Conservation (phyloP, 2,329 filamentous ascomycete species). For the Penicillium italicum region DNA sequence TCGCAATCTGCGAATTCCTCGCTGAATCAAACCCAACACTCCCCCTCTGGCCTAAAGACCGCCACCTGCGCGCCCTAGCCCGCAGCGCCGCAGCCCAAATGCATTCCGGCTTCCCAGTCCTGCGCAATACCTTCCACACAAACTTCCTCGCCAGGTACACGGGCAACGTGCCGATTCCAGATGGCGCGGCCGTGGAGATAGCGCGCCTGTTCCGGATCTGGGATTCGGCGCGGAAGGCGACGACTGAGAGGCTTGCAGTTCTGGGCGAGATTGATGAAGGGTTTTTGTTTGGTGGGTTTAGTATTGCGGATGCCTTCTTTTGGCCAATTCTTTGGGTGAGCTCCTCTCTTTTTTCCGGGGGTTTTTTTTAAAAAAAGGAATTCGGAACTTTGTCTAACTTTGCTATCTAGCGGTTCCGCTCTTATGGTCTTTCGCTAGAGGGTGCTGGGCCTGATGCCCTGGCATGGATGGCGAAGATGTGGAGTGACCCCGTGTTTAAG, state of each 20-base stretch:
- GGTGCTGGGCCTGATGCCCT: constrained; percentile 27
- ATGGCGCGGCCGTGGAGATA: constrained; percentile 26
- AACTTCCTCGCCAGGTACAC: constrained; percentile 33
- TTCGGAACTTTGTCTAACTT: not conserved
- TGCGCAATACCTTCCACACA: constrained; percentile 26
- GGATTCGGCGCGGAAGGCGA: constrained; percentile 25
- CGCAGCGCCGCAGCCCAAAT: constrained; percentile 33
- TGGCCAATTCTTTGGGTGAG: constrained; percentile 40
- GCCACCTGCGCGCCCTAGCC: constrained; percentile 31
- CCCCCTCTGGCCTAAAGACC: constrained; percentile 32
- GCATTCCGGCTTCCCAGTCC: constrained; percentile 32
- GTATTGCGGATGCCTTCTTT: constrained; percentile 40
- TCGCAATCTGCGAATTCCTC: constrained; percentile 35
- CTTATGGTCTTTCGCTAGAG: constrained; percentile 30
- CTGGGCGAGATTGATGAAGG: constrained; percentile 31
- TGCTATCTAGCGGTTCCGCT: constrained; percentile 30
- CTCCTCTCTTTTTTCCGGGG: too few species aligned
- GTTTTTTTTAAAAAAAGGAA: not conserved
- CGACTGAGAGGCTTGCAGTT: constrained; percentile 21
- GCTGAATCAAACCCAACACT: constrained; percentile 31
- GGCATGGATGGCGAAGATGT: constrained; percentile 35
- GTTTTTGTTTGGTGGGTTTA: constrained; percentile 38
- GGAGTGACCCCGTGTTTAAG: constrained; percentile 29
- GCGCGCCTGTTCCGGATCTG: constrained; percentile 27
- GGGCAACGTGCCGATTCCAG: constrained; percentile 29